These are phyloP conservation scores for Hordeum marinum DNA, from an alignment of 176 grass and related monocot species.

Conservation along the genomic window DNA sequence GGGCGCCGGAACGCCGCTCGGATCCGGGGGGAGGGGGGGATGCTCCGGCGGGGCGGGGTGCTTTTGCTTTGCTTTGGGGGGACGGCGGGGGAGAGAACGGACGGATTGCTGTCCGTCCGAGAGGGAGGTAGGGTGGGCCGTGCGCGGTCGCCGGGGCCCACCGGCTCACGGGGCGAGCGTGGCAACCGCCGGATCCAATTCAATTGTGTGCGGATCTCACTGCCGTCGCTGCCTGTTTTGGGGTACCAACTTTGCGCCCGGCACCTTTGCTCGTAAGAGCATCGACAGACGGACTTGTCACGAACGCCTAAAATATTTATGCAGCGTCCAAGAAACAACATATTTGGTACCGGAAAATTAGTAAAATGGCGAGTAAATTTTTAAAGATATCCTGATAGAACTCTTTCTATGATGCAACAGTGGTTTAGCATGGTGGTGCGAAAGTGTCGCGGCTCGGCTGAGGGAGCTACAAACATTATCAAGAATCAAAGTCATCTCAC, in stretches of 20 bases:
- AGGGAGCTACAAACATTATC: too few relatives aligned
- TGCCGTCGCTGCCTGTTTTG: neutral
- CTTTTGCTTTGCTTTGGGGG: neutral
- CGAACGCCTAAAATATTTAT: too few relatives aligned
- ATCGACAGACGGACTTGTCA: too few relatives aligned
- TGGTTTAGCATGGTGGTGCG: too few relatives aligned
- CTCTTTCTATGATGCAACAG: too few relatives aligned
- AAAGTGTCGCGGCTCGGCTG: too few relatives aligned
- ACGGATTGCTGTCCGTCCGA: neutral
- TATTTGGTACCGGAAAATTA: too few relatives aligned
- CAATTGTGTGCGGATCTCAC: neutral
- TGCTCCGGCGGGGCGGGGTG: neutral
- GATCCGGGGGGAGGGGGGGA: neutral
- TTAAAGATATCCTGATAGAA: too few relatives aligned
- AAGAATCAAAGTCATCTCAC: too few relatives aligned
- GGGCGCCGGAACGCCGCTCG: neutral
- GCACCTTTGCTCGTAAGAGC: too few relatives aligned
- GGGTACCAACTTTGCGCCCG: neutral
- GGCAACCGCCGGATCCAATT: constrained; percentile 30
- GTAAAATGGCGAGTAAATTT: too few relatives aligned
- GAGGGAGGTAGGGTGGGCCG: neutral
- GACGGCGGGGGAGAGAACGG: neutral
- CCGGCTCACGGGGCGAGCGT: constrained; percentile 25
- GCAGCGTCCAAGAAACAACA: too few relatives aligned
- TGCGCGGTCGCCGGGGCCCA: neutral